Evolutionary conservation across 352 stramenopile genomes (phyloP).

Genomic region (Pythium dissotocum): DNA sequence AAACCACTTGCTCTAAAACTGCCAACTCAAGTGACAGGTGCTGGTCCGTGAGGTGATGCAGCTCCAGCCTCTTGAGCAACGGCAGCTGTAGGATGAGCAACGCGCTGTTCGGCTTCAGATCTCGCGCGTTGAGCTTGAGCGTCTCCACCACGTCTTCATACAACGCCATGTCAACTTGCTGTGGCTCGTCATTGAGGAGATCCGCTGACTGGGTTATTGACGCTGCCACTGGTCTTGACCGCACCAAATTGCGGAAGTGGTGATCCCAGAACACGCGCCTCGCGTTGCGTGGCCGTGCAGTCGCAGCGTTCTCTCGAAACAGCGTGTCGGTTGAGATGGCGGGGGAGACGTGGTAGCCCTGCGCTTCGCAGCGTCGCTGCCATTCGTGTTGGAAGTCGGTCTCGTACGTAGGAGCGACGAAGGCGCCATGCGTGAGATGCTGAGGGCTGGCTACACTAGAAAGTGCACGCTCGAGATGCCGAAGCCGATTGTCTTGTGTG

Average conservation of each 20-base stretch:
- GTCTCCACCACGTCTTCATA: constrained; percentile 59
- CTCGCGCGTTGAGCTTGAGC: constrained; percentile 64
- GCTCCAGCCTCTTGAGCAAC: constrained; percentile 52
- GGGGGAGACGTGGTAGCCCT: constrained; percentile 9
- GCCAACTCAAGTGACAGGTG: constrained; percentile 29
- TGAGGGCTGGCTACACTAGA: not conserved
- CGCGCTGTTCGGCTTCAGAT: constrained; percentile 55
- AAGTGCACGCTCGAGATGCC: constrained; percentile 19
- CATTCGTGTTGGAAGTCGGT: constrained; percentile 26
- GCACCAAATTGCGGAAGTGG: constrained; percentile 18
- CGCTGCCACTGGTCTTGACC: not conserved
- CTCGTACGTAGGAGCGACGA: not conserved
- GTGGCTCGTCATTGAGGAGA: not conserved
- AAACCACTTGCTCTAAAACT: constrained; percentile 40
- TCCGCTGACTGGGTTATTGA: not conserved
- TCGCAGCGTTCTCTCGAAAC: constrained; percentile 13
- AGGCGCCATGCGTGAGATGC: not conserved
- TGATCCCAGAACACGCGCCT: constrained; percentile 29
- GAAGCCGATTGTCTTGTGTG: constrained; percentile 19
- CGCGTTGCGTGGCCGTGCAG: not conserved
- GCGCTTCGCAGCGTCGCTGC: constrained; percentile 6
- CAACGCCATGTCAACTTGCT: constrained; percentile 21
- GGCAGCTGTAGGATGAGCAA: constrained; percentile 43
- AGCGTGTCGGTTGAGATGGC: constrained; percentile 23
- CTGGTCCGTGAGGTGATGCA: constrained; percentile 71